A percentile compares a stretch with the other conserved stretches of the same genome.
phyloP scores from a whole-genome alignment of 2,329 filamentous ascomycete genomes.

The Colletotrichum sp. region DNA sequence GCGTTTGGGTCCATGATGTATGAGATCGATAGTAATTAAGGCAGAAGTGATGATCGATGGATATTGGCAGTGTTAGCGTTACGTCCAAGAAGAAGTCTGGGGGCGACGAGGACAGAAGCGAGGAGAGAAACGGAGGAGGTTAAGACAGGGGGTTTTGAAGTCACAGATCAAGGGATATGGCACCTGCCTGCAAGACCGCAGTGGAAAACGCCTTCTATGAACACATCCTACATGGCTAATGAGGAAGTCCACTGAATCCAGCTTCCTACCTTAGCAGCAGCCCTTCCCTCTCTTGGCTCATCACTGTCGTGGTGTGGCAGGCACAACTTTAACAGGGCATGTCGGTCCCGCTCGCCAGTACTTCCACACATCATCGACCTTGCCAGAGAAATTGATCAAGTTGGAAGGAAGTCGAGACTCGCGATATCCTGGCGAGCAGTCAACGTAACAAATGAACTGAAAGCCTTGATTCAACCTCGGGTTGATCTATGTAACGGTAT shows the following conservation, averaged over 20 bases:
- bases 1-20: neutral
- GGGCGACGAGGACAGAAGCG: neutral
- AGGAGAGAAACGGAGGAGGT: neutral
- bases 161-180: neutral
- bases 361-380: neutral
- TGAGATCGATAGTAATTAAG: neutral
- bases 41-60: neutral
- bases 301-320: neutral
- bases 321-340: neutral
- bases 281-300: neutral
- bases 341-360: neutral
- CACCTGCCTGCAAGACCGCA: neutral
- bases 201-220: neutral
- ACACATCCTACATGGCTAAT: neutral
- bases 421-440: neutral
- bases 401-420: neutral
- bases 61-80: neutral
- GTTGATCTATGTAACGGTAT: conserved; percentile 22
- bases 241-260: neutral
- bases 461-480: conserved; percentile 13
- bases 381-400: neutral
- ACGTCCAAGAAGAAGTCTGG: neutral
- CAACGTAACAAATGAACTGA: conserved; percentile 10
- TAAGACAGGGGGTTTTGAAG: neutral
- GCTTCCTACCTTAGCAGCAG: neutral